Evolutionary conservation across 176 grass and related monocot genomes (phyloP).

Genomic region (Oryza coarctata): DNA sequence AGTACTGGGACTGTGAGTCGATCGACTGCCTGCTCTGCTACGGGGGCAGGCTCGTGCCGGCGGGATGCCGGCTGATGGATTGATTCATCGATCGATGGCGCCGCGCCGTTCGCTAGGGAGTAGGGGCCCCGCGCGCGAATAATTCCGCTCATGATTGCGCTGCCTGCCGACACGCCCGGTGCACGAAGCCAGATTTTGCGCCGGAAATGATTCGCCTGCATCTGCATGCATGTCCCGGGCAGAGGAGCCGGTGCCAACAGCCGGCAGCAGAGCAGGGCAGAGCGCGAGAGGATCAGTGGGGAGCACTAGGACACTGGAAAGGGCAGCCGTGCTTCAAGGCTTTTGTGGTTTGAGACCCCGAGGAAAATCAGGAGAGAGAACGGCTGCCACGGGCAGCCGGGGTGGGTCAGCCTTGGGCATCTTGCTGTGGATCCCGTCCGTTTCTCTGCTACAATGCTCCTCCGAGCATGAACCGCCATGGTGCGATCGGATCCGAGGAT

Average conservation of each 20-base stretch:
- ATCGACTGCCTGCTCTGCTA: not conserved
- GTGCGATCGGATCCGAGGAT: too few relatives aligned
- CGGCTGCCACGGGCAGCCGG: too few relatives aligned
- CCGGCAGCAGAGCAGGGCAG: not conserved
- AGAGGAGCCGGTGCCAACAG: not conserved
- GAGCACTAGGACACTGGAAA: not conserved
- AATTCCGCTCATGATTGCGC: constrained; percentile 10
- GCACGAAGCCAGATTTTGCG: constrained; percentile 18
- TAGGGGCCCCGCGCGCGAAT: not conserved
- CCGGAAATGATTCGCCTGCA: constrained; percentile 22
- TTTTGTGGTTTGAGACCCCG: too few relatives aligned
- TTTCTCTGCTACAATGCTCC: too few relatives aligned
- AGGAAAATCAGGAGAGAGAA: too few relatives aligned
- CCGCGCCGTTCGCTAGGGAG: not conserved
- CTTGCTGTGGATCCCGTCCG: too few relatives aligned
- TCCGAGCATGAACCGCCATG: too few relatives aligned
- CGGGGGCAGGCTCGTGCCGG: not conserved
- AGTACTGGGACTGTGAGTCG: not conserved
- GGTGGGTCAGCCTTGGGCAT: too few relatives aligned
- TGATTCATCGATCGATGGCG: not conserved
- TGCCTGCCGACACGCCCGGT: too few relatives aligned
- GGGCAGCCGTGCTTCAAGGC: not conserved
- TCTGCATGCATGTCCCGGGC: not conserved
- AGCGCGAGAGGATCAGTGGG: not conserved
- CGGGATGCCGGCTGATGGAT: not conserved